A percentile compares a stretch with the other conserved stretches of the same genome.
Evolutionary conservation across 2,329 filamentous ascomycete species (phyloP).

Genomic region (Proliferodiscus dingleyae): DNA sequence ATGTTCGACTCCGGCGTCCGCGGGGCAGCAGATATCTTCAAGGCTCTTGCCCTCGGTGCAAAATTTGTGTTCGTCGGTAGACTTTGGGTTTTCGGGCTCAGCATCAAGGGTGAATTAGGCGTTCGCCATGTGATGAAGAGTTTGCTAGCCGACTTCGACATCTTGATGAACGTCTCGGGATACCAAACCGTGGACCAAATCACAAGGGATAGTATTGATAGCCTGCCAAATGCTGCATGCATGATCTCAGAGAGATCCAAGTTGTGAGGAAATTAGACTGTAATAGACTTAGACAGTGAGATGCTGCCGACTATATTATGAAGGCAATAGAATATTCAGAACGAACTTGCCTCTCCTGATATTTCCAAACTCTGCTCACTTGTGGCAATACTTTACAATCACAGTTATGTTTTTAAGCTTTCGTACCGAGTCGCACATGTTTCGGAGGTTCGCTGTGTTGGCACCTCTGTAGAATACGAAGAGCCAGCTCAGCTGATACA

Average conservation of each 20-base stretch:
- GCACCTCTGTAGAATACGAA: too few species aligned
- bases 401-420: too few species aligned
- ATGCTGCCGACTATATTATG: too few species aligned
- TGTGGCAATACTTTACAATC: too few species aligned
- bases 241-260: slow-evolving; percentile 35
- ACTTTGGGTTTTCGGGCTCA: slow-evolving; percentile 55
- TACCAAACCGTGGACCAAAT: slow-evolving; percentile 50
- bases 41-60: slow-evolving; percentile 56
- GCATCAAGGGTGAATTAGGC: slow-evolving; percentile 55
- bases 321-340: too few species aligned
- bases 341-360: too few species aligned
- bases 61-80: slow-evolving; percentile 59
- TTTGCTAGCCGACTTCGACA: slow-evolving; percentile 58
- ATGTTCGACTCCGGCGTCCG: slow-evolving; percentile 53
- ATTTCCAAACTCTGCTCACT: too few species aligned
- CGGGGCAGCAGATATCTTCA: slow-evolving; percentile 53
- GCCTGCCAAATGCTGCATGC: slow-evolving; percentile 37
- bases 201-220: slow-evolving; percentile 37
- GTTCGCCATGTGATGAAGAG: slow-evolving; percentile 58
- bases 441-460: too few species aligned
- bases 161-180: slow-evolving; percentile 55
- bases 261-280: slow-evolving; percentile 3
- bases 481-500: too few species aligned
- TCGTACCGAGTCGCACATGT: too few species aligned
- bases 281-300: too few species aligned